Percentiles rank a stretch among this genome's conserved stretches.
Conservation (phyloP, 2,329 filamentous ascomycete genomes). For the Hypoxylon sp. region DNA sequence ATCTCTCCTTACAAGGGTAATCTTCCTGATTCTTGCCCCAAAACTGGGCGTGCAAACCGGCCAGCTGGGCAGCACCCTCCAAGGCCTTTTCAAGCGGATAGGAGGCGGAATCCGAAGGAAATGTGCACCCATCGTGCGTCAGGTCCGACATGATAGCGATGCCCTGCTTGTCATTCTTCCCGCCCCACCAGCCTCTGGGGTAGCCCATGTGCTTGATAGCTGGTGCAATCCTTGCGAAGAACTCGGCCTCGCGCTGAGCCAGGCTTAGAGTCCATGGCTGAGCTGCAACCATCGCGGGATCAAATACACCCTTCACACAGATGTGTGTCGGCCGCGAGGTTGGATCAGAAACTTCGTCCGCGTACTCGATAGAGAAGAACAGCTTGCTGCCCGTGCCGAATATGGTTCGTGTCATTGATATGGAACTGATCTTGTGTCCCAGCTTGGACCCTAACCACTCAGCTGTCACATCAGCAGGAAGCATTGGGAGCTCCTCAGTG, state of each 20-base stretch:
- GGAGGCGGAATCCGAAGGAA: constrained; percentile 51
- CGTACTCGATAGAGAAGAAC: constrained; percentile 47
- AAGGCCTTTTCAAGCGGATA: constrained; percentile 52
- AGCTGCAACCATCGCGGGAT: constrained; percentile 51
- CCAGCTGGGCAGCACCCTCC: constrained; percentile 56
- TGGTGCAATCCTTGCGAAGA: constrained; percentile 54
- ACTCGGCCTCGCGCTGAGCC: constrained; percentile 54
- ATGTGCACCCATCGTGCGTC: constrained; percentile 50
- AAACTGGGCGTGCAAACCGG: constrained; percentile 56
- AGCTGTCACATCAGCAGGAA: constrained; percentile 46
- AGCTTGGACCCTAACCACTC: constrained; percentile 49
- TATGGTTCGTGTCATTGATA: constrained; percentile 41
- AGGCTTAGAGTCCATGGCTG: constrained; percentile 52
- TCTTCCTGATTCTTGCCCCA: constrained; percentile 51
- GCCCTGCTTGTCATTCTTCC: constrained; percentile 53
- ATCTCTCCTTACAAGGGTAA: constrained; percentile 38
- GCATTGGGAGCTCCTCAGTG: constrained; percentile 40
- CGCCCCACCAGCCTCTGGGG: constrained; percentile 55
- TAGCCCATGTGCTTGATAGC: constrained; percentile 50
- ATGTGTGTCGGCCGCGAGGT: constrained; percentile 44
- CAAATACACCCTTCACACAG: constrained; percentile 57
- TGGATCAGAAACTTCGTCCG: constrained; percentile 30
- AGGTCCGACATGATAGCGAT: constrained; percentile 57
- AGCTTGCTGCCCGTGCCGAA: constrained; percentile 50
- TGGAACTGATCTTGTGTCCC: constrained; percentile 46